Evolutionary conservation across 192 early-diverging fungal genomes (phyloP).

Genomic region (Mycoemilia scoparia): DNA sequence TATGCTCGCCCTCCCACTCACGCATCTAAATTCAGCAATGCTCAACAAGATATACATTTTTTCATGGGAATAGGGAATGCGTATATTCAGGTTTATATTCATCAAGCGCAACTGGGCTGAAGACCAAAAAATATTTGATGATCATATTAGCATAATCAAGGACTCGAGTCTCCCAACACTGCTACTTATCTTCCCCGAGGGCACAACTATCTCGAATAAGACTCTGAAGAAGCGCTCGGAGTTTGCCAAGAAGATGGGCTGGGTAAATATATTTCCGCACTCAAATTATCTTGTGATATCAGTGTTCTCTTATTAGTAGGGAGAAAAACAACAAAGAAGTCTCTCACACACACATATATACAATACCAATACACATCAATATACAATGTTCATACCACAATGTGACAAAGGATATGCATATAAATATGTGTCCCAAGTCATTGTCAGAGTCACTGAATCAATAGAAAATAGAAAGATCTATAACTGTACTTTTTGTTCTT

Average conservation of each 20-base stretch:
- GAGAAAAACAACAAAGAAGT: too few species aligned
- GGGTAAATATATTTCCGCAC: conserved; percentile 16
- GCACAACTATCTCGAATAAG: conserved; percentile 68
- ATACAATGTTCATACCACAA: too few species aligned
- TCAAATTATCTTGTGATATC: not conserved
- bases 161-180: conserved; percentile 50
- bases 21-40: too few species aligned
- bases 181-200: conserved; percentile 93
- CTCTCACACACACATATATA: too few species aligned
- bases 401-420: too few species aligned
- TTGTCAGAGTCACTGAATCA: too few species aligned
- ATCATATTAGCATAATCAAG: conserved; percentile 36
- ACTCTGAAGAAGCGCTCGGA: conserved; percentile 45
- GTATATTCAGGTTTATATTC: conserved; percentile 86
- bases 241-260: conserved; percentile 51
- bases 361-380: too few species aligned
- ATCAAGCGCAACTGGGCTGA: conserved; percentile 70
- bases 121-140: conserved; percentile 43
- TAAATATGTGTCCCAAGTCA: too few species aligned
- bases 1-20: too few species aligned
- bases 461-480: too few species aligned
- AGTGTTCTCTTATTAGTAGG: conserved; percentile 12
- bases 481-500: too few species aligned
- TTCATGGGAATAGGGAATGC: conserved; percentile 68
- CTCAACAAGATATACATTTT: too few species aligned